Evolutionary conservation across 139 green algal species (phyloP).

Genomic region (Auxenochlorella pyrenoidosa): DNA sequence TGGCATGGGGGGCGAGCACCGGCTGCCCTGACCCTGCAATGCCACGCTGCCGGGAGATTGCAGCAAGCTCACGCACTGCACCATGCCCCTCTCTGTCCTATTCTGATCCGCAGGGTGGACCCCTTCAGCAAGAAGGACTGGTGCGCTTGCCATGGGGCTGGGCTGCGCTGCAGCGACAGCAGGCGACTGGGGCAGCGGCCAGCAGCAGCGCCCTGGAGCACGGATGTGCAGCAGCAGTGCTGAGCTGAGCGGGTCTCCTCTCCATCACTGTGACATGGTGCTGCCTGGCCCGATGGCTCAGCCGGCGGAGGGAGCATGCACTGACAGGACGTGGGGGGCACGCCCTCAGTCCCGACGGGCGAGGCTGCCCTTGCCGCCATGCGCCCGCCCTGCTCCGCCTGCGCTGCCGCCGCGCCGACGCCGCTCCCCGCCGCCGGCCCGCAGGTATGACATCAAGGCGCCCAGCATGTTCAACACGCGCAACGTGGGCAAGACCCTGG

Average conservation of each 20-base stretch:
- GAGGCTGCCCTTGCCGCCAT: too few relatives aligned
- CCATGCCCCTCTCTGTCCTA: background rate
- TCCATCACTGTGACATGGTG: too few relatives aligned
- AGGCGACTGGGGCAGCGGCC: background rate
- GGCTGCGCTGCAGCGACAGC: background rate
- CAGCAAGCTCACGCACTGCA: background rate
- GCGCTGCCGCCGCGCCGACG: background rate
- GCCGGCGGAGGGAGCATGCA: background rate
- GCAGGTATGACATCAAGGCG: conserved; percentile 98
- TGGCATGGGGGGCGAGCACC: background rate
- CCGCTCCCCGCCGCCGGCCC: too few relatives aligned
- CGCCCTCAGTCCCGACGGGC: too few relatives aligned
- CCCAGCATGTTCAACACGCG: conserved; percentile 93
- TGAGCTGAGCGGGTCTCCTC: too few relatives aligned
- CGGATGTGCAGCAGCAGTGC: too few relatives aligned
- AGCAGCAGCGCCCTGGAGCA: background rate
- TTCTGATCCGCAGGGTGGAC: conserved; percentile 83
- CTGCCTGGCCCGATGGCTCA: background rate
- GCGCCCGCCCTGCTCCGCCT: background rate
- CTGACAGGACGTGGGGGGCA: background rate
- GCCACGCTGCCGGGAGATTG: background rate
- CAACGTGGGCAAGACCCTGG: conserved; percentile 98
- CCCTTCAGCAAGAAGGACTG: conserved; percentile 99
- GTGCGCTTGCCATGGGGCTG: background rate
- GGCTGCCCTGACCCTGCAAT: too few relatives aligned